Evolutionary conservation across 2,329 filamentous ascomycete species (phyloP).

Genomic region (Colletotrichum australisinense): DNA sequence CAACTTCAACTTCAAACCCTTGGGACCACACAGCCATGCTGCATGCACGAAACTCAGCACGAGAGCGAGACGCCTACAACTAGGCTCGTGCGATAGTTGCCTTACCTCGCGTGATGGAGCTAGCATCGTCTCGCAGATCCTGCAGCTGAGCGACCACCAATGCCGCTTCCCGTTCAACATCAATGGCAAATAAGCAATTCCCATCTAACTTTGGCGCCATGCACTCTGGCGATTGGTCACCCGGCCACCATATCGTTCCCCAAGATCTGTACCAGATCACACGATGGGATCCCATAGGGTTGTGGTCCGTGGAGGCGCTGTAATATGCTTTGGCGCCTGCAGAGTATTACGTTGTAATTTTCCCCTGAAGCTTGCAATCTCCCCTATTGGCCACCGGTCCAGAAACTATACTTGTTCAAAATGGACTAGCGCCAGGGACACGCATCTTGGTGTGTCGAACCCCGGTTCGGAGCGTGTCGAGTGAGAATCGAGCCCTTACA

Average conservation of each 20-base stretch:
- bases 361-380: constrained; percentile 12
- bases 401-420: neutral
- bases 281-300: neutral
- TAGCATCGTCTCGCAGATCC: neutral
- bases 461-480: neutral
- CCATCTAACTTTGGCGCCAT: constrained; percentile 1
- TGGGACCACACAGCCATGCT: neutral
- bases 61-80: constrained; percentile 15
- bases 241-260: neutral
- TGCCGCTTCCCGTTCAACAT: neutral
- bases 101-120: neutral
- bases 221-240: neutral
- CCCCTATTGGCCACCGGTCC: neutral
- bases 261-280: neutral
- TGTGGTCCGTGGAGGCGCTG: neutral
- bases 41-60: neutral
- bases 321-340: constrained; percentile 8
- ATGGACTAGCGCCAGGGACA: constrained; percentile 8
- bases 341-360: neutral
- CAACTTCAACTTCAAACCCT: neutral
- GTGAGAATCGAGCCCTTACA: neutral
- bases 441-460: neutral
- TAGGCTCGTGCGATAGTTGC: neutral
- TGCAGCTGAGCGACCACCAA: neutral
- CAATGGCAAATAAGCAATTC: neutral